Evolutionary conservation across 805 yeast species (phyloP), one percentile per base, ranked within the genome.

Genomic region (Hanseniaspora jakobsenii): DNA sequence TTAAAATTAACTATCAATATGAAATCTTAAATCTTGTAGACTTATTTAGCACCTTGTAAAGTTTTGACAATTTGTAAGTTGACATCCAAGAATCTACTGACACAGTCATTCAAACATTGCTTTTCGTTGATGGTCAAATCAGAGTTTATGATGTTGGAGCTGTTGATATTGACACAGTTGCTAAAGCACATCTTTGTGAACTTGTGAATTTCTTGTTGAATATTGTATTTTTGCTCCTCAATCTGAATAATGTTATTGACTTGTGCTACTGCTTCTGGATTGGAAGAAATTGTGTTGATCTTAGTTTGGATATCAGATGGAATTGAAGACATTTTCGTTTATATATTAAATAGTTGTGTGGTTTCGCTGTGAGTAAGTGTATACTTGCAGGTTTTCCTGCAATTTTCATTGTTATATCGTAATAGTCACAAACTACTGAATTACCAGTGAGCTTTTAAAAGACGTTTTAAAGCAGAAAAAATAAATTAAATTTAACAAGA

Each of bases 101-200:
- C 75, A 62, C 97, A 87, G 66, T 81, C 81, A 48, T 69, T 64
- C 58, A 87, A 65, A 60, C 96, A 87, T 28, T 67, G 62, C 52
- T 79, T 81, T 62, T 87, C 96, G 45, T 61, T 60, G 2, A 64
- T 43, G 50, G 69, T 68, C 51, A 86, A 66, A 37, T 66, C 67
- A 24, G 72, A 71, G 47, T 66, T 62, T 38, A 66, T 63, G 40
- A 73, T 60, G 36, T 54, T 55, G 4, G 64, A 49, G 18, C 38
- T 32, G 45, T 41, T 41, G 12, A 41, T 41, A 17, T 62, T 65
- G 42, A 85, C 72, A 62, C 97, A 87, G 64, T 82, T 81, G 60
- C 80, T 82, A 71, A 85, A 87, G 61, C 97, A 87, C 69, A 79
- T 70, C 58, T 85, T 87, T 22, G 95, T 86, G 72, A 84, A 85